A percentile compares a stretch with the other conserved stretches of the same genome.
Evolutionary conservation across 2,329 filamentous ascomycete species (phyloP).

Genomic region (Colletotrichum sp.): DNA sequence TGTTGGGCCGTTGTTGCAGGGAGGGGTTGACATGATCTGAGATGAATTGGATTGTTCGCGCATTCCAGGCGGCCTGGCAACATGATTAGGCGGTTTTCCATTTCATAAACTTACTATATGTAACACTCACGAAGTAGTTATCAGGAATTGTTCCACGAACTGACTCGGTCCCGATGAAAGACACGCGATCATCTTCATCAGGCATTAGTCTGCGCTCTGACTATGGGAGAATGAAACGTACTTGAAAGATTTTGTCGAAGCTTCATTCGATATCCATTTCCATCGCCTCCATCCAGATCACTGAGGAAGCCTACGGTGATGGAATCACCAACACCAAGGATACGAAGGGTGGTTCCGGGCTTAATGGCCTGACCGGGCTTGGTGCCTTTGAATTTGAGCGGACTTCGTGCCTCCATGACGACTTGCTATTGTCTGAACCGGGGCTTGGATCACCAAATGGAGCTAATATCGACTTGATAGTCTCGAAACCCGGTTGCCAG

Average conservation of each 20-base stretch:
- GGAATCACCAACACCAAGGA: constrained; percentile 42
- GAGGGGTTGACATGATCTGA: constrained; percentile 33
- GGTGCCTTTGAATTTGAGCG: neutral
- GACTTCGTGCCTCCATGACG: neutral
- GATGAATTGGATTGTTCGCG: constrained; percentile 41
- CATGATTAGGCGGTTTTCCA: too few species aligned
- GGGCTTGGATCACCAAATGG: neutral
- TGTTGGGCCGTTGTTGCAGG: constrained; percentile 36
- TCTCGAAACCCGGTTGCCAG: neutral
- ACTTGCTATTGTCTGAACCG: neutral
- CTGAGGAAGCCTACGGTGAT: constrained; percentile 35
- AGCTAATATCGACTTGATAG: neutral
- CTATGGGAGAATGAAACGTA: constrained; percentile 9
- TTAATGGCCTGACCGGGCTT: constrained; percentile 22
- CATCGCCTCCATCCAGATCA: constrained; percentile 31
- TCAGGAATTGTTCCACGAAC: constrained; percentile 31
- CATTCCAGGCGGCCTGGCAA: constrained; percentile 37
- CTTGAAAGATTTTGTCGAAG: constrained; percentile 32
- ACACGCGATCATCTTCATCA: constrained; percentile 26
- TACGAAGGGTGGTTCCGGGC: constrained; percentile 34
- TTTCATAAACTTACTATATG: too few species aligned
- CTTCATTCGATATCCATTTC: constrained; percentile 38
- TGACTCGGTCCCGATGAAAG: constrained; percentile 34
- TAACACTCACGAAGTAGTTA: constrained; percentile 35
- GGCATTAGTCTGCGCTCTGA: neutral